These are phyloP conservation scores for Magnusiomyces suaveolens DNA, from an alignment of 1,139 yeast species.

Conservation along the genomic window DNA sequence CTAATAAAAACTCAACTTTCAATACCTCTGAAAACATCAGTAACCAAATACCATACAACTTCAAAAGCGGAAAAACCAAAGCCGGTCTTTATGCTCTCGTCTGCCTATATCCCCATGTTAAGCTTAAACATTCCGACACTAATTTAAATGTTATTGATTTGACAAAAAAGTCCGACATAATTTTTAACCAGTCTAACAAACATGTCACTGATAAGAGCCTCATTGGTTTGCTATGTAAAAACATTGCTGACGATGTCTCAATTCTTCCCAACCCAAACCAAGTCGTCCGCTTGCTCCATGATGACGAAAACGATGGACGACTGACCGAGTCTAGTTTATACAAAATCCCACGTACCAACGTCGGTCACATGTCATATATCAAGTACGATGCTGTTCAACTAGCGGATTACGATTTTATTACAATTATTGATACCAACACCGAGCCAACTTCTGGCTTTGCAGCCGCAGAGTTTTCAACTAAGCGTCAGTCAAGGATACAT, in stretches of 20 bases:
- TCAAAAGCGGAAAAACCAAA: conserved; percentile 10
- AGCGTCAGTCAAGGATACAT: conserved; percentile 30
- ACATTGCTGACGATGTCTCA: conserved; percentile 20
- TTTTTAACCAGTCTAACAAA: background rate
- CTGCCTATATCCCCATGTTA: conserved; percentile 17
- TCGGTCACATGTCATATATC: conserved; percentile 41
- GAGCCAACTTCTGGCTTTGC: conserved; percentile 25
- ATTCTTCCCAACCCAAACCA: conserved; percentile 18
- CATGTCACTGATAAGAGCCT: conserved; percentile 7
- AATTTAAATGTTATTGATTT: conserved; percentile 16
- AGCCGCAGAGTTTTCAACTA: conserved; percentile 24
- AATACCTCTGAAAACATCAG: background rate
- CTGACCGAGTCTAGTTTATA: conserved; percentile 27
- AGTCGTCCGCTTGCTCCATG: background rate
- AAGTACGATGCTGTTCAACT: conserved; percentile 31
- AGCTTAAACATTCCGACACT: conserved; percentile 11
- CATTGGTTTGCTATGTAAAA: conserved; percentile 20
- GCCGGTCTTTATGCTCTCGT: conserved; percentile 20
- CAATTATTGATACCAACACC: conserved; percentile 33
- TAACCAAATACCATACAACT: background rate
- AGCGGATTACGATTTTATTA: conserved; percentile 40
- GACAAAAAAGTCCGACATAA: background rate
- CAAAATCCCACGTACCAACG: conserved; percentile 22
- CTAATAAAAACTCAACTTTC: background rate
- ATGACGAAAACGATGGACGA: background rate